phyloP scores from a whole-genome alignment of 1,284 basidiomycete genomes.

The Phaffia rhodozyma region DNA sequence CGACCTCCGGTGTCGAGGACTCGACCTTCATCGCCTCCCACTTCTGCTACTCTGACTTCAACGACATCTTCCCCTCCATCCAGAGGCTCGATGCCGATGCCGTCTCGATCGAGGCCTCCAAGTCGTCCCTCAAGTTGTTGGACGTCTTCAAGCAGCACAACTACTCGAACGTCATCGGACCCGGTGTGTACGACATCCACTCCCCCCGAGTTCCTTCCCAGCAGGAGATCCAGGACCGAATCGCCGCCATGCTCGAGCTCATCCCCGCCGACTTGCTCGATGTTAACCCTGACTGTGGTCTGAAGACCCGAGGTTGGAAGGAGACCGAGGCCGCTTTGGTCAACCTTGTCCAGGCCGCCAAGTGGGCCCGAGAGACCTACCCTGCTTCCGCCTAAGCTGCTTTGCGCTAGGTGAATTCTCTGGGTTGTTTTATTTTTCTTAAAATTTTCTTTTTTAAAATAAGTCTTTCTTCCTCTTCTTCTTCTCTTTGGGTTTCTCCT shows the following conservation, averaged over 20 bases:
- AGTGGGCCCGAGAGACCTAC: slow-evolving; percentile 18
- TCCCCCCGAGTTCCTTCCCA: slow-evolving; percentile 91
- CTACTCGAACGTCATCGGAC: slow-evolving; percentile 97
- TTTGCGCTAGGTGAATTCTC: background rate
- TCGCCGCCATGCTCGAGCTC: slow-evolving; percentile 69
- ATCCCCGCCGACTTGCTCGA: slow-evolving; percentile 70
- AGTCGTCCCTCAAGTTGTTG: slow-evolving; percentile 95
- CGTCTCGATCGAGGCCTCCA: slow-evolving; percentile 97
- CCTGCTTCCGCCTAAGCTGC: slow-evolving; percentile 10
- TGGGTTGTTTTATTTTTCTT: background rate
- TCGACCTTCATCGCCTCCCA: slow-evolving; percentile 92
- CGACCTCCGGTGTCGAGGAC: slow-evolving; percentile 86
- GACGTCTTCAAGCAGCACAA: slow-evolving; percentile 89
- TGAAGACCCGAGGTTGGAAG: slow-evolving; percentile 92
- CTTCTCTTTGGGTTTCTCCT: too few relatives aligned
- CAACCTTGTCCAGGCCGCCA: slow-evolving; percentile 46
- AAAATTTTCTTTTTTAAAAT: too few relatives aligned
- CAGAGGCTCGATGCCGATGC: slow-evolving; percentile 96
- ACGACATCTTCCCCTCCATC: slow-evolving; percentile 96
- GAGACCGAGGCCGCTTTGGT: slow-evolving; percentile 78
- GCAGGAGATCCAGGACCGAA: slow-evolving; percentile 89
- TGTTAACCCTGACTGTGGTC: slow-evolving; percentile 76
- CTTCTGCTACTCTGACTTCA: slow-evolving; percentile 75
- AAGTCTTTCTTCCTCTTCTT: too few relatives aligned
- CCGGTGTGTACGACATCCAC: slow-evolving; percentile 98